These are phyloP conservation scores for Coffea eugenioides DNA, from an alignment of 257 asterid genomes.

Conservation along the genomic window DNA sequence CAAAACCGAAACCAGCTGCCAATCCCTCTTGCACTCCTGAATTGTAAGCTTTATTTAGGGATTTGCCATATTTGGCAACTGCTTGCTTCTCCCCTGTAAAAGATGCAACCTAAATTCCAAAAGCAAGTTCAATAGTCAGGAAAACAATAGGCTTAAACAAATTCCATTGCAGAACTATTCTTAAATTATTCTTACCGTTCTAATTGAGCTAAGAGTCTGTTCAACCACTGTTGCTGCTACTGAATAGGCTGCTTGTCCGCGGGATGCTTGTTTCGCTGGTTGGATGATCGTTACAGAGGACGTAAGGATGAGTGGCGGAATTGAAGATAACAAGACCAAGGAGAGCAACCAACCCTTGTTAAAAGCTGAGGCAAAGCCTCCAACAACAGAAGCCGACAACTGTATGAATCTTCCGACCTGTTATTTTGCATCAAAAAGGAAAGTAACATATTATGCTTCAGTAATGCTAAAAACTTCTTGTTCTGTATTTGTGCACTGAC, in stretches of 20 bases:
- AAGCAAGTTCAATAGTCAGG: not conserved
- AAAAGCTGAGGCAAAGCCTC: slow-evolving; percentile 60
- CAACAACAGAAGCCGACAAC: slow-evolving; percentile 47
- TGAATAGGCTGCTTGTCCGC: slow-evolving; percentile 54
- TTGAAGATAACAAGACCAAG: slow-evolving; percentile 54
- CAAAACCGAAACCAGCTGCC: slow-evolving; percentile 67
- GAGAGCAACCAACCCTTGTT: slow-evolving; percentile 62
- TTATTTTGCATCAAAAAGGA: not conserved
- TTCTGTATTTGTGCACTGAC: not conserved
- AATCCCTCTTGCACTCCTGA: slow-evolving; percentile 57
- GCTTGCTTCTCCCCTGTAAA: slow-evolving; percentile 67
- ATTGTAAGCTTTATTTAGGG: slow-evolving; percentile 50
- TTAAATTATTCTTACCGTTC: slow-evolving; percentile 38
- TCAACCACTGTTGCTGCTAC: slow-evolving; percentile 62
- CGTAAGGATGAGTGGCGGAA: slow-evolving; percentile 48
- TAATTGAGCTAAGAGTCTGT: slow-evolving; percentile 56
- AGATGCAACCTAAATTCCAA: slow-evolving; percentile 52
- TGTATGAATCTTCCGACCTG: slow-evolving; percentile 62
- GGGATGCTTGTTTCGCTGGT: slow-evolving; percentile 38
- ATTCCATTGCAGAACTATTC: not conserved
- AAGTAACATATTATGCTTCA: not conserved
- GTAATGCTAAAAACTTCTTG: not conserved
- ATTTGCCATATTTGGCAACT: slow-evolving; percentile 39
- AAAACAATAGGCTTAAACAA: not conserved
- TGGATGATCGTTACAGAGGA: slow-evolving; percentile 46